These are phyloP conservation scores for Phytophthora brassicae DNA, from an alignment of 352 stramenopile genomes.

Conservation along the genomic window DNA sequence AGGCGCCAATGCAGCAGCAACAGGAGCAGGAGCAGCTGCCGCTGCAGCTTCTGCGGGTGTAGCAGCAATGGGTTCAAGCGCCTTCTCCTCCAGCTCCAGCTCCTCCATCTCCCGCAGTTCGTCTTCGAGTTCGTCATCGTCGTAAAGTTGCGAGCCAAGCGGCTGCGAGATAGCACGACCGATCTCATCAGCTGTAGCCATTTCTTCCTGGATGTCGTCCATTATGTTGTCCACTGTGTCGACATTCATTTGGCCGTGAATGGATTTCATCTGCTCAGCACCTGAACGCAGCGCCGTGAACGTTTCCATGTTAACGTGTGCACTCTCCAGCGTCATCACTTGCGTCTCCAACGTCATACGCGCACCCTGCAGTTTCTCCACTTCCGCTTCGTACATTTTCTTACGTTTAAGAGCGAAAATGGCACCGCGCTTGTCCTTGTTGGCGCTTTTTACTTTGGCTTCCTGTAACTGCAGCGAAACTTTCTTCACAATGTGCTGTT, in stretches of 20 bases:
- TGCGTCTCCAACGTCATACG: slow-evolving; percentile 97
- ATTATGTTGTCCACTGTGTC: slow-evolving; percentile 98
- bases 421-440: slow-evolving; percentile 97
- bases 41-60: slow-evolving; percentile 30
- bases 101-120: slow-evolving; percentile 94
- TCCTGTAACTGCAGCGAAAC: slow-evolving; percentile 92
- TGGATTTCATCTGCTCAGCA: slow-evolving; percentile 94
- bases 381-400: slow-evolving; percentile 98
- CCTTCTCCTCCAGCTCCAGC: slow-evolving; percentile 90
- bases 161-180: slow-evolving; percentile 92
- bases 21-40: slow-evolving; percentile 24
- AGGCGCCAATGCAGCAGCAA: slow-evolving; percentile 28
- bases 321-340: slow-evolving; percentile 91
- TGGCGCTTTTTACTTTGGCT: slow-evolving; percentile 95
- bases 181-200: slow-evolving; percentile 95
- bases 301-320: slow-evolving; percentile 96
- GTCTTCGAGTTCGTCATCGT: slow-evolving; percentile 95
- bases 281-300: slow-evolving; percentile 94
- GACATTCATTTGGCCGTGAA: slow-evolving; percentile 94
- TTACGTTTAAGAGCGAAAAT: slow-evolving; percentile 98
- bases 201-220: slow-evolving; percentile 98
- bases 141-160: slow-evolving; percentile 90
- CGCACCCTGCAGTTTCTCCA: slow-evolving; percentile 97
- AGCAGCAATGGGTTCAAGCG: slow-evolving; percentile 48
- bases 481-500: slow-evolving; percentile 97